Conservation (phyloP, 768 basidiomycete genomes). For the Udeniomyces megalosporus region DNA sequence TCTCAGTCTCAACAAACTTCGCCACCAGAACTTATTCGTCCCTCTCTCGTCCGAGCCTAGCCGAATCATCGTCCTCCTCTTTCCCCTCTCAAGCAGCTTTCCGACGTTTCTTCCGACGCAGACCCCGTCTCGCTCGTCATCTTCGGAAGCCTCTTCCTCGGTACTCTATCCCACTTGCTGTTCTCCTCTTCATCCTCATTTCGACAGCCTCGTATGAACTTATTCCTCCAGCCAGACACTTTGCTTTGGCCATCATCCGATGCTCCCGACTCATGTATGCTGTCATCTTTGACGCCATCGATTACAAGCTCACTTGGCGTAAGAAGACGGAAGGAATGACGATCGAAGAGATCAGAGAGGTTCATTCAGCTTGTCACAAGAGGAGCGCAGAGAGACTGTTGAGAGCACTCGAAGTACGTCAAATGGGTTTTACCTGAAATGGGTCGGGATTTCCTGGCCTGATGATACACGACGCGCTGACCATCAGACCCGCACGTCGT, state of each 20-base stretch:
- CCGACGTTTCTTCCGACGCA: too few species aligned
- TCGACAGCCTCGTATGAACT: slow-evolving; percentile 41
- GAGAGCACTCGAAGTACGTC: slow-evolving; percentile 47
- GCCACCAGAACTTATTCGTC: too few species aligned
- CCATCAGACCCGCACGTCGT: too few species aligned
- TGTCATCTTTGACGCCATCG: slow-evolving; percentile 27
- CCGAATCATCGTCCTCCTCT: not conserved
- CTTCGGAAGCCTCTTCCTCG: not conserved
- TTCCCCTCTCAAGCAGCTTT: too few species aligned
- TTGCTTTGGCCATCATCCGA: slow-evolving; percentile 52
- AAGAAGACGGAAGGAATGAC: slow-evolving; percentile 5
- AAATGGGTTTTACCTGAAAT: slow-evolving; percentile 67
- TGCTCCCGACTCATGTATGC: slow-evolving; percentile 63
- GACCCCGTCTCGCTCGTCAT: not conserved
- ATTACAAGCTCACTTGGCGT: slow-evolving; percentile 27
- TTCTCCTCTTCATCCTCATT: slow-evolving; percentile 23
- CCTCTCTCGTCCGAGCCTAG: not conserved
- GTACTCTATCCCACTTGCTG: slow-evolving; percentile 16
- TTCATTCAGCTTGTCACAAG: slow-evolving; percentile 57
- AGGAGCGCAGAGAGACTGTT: slow-evolving; percentile 66
- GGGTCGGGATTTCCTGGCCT: slow-evolving; percentile 27
- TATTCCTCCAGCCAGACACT: slow-evolving; percentile 57
- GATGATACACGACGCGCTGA: not conserved
- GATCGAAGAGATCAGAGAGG: slow-evolving; percentile 44
- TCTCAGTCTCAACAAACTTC: too few species aligned